A percentile compares a stretch with the other conserved stretches of the same genome.
phyloP scores from a whole-genome alignment of 2,329 filamentous ascomycete genomes.

The Daldinia sp. region DNA sequence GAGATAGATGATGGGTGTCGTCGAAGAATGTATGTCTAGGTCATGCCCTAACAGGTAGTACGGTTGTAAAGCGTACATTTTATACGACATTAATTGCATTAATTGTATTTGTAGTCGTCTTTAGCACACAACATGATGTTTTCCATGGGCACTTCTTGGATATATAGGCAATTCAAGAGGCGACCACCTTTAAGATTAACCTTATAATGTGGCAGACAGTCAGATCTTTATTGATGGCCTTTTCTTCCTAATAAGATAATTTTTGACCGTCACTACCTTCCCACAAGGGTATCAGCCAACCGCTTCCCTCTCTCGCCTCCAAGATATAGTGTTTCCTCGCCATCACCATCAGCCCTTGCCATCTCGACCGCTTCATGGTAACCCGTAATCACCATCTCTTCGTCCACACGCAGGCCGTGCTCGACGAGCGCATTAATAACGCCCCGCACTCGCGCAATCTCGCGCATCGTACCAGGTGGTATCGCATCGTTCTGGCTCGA shows the following conservation, averaged over 20 bases:
- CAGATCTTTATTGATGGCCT: neutral
- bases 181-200: no score
- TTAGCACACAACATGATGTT: no score
- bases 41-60: neutral
- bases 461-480: constrained; percentile 78
- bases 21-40: neutral
- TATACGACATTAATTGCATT: neutral
- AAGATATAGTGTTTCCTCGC: constrained; percentile 69
- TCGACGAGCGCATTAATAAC: constrained; percentile 87
- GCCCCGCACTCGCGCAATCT: constrained; percentile 86
- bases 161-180: no score
- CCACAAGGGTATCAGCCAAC: constrained; percentile 59
- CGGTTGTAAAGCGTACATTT: neutral
- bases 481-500: constrained; percentile 95
- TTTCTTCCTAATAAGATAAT: neutral
- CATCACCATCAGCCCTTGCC: constrained; percentile 69
- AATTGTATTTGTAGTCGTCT: neutral
- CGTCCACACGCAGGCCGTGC: constrained; percentile 85
- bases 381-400: constrained; percentile 84
- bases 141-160: no score
- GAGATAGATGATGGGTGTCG: neutral
- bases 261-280: constrained; percentile 40
- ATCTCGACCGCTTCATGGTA: constrained; percentile 87
- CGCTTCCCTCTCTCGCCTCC: constrained; percentile 68
- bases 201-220: neutral